Percentiles rank a stretch among this genome's conserved stretches.
phyloP scores from a whole-genome alignment of 495 filamentous ascomycete species.

The Aspergillus coremiiformis region DNA sequence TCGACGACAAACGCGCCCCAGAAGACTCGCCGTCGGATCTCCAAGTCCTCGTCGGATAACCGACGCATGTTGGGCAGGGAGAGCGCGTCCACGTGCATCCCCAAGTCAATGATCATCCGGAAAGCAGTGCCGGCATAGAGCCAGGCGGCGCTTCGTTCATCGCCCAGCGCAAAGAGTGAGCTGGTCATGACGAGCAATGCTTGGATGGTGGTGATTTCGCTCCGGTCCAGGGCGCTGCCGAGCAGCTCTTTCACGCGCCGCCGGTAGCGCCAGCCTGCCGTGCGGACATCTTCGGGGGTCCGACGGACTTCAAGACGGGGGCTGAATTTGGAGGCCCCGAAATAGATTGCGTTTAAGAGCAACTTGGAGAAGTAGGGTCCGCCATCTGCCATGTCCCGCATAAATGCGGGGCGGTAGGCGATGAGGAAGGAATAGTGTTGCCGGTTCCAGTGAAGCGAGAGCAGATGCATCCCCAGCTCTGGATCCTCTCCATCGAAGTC shows the following conservation, averaged over 20 bases:
- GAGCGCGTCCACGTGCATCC: slow-evolving; percentile 28
- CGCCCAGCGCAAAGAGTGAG: slow-evolving; percentile 30
- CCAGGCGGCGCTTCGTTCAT: slow-evolving; percentile 40
- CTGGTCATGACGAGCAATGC: slow-evolving; percentile 36
- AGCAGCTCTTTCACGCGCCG: slow-evolving; percentile 35
- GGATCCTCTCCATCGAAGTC: slow-evolving; percentile 38
- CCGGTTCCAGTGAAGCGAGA: slow-evolving; percentile 35
- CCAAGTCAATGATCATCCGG: slow-evolving; percentile 42
- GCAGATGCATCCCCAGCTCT: slow-evolving; percentile 33
- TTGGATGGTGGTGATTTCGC: slow-evolving; percentile 40
- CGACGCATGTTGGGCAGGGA: slow-evolving; percentile 7
- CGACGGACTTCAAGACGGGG: slow-evolving; percentile 23
- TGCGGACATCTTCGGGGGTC: slow-evolving; percentile 28
- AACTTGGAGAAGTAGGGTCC: slow-evolving; percentile 43
- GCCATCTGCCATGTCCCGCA: slow-evolving; percentile 31
- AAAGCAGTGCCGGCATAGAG: slow-evolving; percentile 40
- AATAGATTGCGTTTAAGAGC: slow-evolving; percentile 42
- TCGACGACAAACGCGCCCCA: slow-evolving; percentile 22
- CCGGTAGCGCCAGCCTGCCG: slow-evolving; percentile 32
- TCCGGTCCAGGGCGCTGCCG: slow-evolving; percentile 29
- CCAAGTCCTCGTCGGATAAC: slow-evolving; percentile 21
- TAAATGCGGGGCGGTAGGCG: slow-evolving; percentile 29
- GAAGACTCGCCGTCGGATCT: slow-evolving; percentile 18
- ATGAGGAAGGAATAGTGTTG: slow-evolving; percentile 29
- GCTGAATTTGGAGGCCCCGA: slow-evolving; percentile 32